Evolutionary conservation across 345 rosid species (phyloP), one percentile per base, ranked within the genome.

Genomic region (Dipteronia sinensis): DNA sequence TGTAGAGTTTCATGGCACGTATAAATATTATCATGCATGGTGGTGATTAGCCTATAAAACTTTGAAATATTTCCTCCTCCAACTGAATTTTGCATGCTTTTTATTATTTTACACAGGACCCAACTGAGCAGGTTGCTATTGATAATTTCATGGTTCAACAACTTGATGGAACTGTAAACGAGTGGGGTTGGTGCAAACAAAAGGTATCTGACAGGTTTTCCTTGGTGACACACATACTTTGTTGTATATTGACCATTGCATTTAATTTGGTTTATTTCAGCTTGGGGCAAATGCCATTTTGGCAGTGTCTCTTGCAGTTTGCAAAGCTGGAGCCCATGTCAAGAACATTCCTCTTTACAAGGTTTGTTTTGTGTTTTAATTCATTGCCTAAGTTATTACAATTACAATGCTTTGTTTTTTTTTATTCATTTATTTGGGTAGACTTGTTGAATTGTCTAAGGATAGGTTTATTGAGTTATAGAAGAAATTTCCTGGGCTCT

Each of bases 141-240:
- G 99, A 96, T 66, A 91, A 91, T 76, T 87, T 84, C 86, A 94
- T 96, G 98, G 99, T 94, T 65, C 98, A 91, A 71, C 86, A 92
- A 58, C 94, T 96, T 73, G 99, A 96, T 74, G 98, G 99, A 78
- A 96, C 99, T 67, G 93, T 90, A 17, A 96, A 92, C 2, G 99
- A 96, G 86, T 96, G 99, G 98, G 98, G 99, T 68, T 96, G 99
- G 98, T 94, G 99, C 90, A 96, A 96, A 73, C 97, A 94, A 75
- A 96, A 96, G 98, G 99, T 96, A 58, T 42, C 20, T 53, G 20
- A 75, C 38, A 0, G 0, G 10, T 38, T 20, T 72, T 46, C 16
- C 7, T 47, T 47, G 42, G 12, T 59, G 20, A 12, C 16, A 3
- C 0, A 38, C 44, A 64, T 55, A 17, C 9, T 55, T 62, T 65